A percentile compares a stretch with the other conserved stretches of the same genome.
Evolutionary conservation across 2,329 filamentous ascomycete species (phyloP).

Genomic region (Diplocarpon mali): DNA sequence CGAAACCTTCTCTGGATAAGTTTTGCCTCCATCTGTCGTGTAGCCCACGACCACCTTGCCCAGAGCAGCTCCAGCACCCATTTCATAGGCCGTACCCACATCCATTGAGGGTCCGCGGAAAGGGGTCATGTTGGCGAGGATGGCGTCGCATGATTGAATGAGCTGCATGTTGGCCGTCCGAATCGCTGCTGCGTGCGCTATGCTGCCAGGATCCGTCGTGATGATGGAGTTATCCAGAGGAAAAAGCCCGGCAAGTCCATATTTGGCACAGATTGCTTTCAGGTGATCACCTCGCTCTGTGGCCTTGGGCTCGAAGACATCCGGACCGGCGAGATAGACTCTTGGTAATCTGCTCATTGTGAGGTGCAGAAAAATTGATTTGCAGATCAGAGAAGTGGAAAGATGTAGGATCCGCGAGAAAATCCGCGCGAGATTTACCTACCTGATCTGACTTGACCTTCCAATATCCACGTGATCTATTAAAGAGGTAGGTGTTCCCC

Average conservation of each 20-base stretch:
- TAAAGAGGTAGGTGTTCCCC: not conserved
- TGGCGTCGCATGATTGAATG: conserved; percentile 14
- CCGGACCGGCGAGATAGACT: conserved; percentile 21
- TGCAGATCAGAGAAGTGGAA: not conserved
- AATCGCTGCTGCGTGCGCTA: conserved; percentile 14
- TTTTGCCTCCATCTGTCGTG: conserved; percentile 7
- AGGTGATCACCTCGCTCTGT: conserved; percentile 12
- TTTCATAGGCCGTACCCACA: conserved; percentile 21
- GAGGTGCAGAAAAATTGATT: not conserved
- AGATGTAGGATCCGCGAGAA: too few species aligned
- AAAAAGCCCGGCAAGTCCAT: conserved; percentile 15
- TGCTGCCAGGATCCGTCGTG: conserved; percentile 5
- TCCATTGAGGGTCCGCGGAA: conserved; percentile 21
- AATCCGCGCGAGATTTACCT: not conserved
- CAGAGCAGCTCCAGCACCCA: conserved; percentile 19
- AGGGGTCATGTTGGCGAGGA: conserved; percentile 20
- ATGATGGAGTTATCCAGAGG: conserved; percentile 17
- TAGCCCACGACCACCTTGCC: conserved; percentile 20
- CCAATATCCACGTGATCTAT: not conserved
- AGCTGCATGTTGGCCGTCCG: conserved; percentile 19
- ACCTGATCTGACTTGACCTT: not conserved
- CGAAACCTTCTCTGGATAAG: conserved; percentile 14
- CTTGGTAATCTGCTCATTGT: conserved; percentile 4
- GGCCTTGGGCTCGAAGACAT: conserved; percentile 18
- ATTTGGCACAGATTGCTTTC: conserved; percentile 14